A percentile compares a stretch with the other conserved stretches of the same genome.
These are phyloP conservation scores for Lathyrus oleraceus DNA, from an alignment of 306 rosid genomes.

Conservation along the genomic window DNA sequence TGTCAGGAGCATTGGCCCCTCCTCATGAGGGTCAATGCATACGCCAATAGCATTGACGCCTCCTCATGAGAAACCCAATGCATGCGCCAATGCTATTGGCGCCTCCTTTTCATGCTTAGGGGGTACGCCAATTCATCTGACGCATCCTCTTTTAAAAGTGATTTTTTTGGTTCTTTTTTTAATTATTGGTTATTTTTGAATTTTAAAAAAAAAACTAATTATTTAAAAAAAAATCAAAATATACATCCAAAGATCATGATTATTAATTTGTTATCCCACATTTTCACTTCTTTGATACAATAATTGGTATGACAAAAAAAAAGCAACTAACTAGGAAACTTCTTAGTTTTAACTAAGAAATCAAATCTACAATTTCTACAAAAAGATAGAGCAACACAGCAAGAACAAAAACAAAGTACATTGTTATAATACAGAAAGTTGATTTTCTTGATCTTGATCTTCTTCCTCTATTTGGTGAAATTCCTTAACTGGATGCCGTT, in stretches of 20 bases:
- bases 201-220: no score
- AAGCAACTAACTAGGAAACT: not conserved
- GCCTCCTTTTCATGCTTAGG: no score
- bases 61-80: no score
- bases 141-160: no score
- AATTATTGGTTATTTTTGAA: no score
- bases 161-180: no score
- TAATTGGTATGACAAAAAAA: not conserved
- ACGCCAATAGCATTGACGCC: no score
- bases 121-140: no score
- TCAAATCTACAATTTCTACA: not conserved
- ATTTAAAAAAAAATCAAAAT: no score
- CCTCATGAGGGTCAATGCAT: no score
- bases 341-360: not conserved
- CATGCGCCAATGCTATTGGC: no score
- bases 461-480: not conserved
- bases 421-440: slow-evolving; percentile 22
- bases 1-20: no score
- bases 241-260: not conserved
- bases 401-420: not conserved
- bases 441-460: not conserved
- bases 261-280: not conserved
- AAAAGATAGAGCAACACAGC: not conserved
- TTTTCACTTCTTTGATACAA: not conserved
- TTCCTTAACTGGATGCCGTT: slow-evolving; percentile 40